phyloP scores from a whole-genome alignment of 305 asterid genomes.

The Fraxinus xanthoxyloides region DNA sequence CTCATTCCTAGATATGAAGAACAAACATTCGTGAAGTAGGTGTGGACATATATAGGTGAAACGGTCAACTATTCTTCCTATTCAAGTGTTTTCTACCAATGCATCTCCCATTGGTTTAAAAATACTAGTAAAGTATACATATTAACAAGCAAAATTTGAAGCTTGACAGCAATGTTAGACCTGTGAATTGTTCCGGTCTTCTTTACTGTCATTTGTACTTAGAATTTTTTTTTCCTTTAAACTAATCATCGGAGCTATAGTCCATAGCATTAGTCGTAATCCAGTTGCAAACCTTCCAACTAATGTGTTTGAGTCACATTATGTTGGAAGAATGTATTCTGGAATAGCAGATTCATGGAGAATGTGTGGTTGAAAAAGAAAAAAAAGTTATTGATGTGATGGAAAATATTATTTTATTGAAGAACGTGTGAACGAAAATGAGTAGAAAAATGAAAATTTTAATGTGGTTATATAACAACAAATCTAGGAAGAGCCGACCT shows the following conservation, averaged over 20 bases:
- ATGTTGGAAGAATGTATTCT: too few relatives aligned
- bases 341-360: too few relatives aligned
- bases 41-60: neutral
- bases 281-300: neutral
- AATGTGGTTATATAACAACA: neutral
- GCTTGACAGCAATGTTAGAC: neutral
- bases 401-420: too few relatives aligned
- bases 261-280: neutral
- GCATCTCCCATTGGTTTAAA: neutral
- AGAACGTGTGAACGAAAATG: too few relatives aligned
- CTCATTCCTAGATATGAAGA: neutral
- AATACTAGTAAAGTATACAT: neutral
- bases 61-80: neutral
- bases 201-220: neutral
- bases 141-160: neutral
- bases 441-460: too few relatives aligned
- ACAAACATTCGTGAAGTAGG: neutral
- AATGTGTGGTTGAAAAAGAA: too few relatives aligned
- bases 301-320: too few relatives aligned
- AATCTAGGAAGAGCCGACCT: neutral
- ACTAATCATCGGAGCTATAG: neutral
- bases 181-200: neutral
- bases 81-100: neutral
- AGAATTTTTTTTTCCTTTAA: neutral
- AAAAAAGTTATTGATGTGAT: too few relatives aligned